Conservation (phyloP, 139 green algal species). For the Coelastrella sp. region DNA sequence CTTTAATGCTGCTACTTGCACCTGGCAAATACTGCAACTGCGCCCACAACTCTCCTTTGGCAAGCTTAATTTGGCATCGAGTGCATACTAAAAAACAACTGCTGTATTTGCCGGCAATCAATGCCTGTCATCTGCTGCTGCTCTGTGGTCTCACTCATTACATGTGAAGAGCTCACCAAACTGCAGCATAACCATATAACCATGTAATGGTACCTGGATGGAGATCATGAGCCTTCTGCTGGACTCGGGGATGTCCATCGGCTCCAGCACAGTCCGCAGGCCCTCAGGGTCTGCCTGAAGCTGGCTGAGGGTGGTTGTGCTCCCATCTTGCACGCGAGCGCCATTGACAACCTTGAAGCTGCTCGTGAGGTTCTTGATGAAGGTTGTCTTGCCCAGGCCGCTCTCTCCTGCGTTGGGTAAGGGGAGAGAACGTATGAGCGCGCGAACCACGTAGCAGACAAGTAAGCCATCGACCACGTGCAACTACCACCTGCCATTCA, state of each 20-base stretch:
- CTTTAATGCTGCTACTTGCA: too few relatives aligned
- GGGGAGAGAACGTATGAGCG: not conserved
- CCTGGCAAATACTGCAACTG: too few relatives aligned
- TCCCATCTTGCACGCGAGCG: constrained; percentile 21
- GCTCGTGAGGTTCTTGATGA: constrained; percentile 48
- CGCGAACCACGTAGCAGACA: too few relatives aligned
- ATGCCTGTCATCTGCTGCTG: not conserved
- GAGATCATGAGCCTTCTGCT: constrained; percentile 38
- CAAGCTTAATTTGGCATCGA: too few relatives aligned
- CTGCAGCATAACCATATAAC: too few relatives aligned
- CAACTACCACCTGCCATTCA: too few relatives aligned
- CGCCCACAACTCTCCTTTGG: too few relatives aligned
- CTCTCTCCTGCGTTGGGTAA: constrained; percentile 25
- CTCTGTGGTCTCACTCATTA: not conserved
- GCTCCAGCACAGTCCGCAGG: constrained; percentile 41
- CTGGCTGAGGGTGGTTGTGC: constrained; percentile 36
- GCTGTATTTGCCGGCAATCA: not conserved
- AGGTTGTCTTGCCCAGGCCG: constrained; percentile 46
- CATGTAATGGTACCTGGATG: constrained; percentile 19
- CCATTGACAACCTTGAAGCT: constrained; percentile 27
- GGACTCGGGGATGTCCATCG: constrained; percentile 41
- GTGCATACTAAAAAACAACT: too few relatives aligned
- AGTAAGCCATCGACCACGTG: too few relatives aligned
- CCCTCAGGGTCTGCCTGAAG: constrained; percentile 38
- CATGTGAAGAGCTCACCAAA: too few relatives aligned